Evolutionary conservation across 768 basidiomycete genomes (phyloP), one percentile per base, ranked within the genome.

Genomic region (Cubamyces sp.): DNA sequence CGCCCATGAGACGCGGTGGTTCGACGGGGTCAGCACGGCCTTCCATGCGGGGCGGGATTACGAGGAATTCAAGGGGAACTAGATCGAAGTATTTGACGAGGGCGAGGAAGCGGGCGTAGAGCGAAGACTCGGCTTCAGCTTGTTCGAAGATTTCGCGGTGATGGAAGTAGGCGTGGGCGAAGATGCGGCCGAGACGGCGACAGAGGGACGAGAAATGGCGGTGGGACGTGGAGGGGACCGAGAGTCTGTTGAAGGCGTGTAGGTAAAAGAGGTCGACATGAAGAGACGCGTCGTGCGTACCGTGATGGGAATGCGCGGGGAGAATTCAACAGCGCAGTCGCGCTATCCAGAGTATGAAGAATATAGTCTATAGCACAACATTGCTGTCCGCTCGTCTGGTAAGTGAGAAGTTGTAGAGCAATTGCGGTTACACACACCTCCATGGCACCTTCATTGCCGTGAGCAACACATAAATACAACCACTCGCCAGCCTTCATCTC

Each of bases 401-500:
- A 5, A 59, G 37, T 19, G n/a, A 14, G 0, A 45, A 9, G 16
- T 1, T n/a, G 28, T 7, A 43, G 19, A 21, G 16, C n/a, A 0
- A 23, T 3, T 9, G 14, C 1, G 3, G 14, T 34, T 34, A 19
- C 37, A 70, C 83, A 48, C 67, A 91, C 92, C 85, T 94, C 92
- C 86, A 92, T 90, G 52, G 87, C 84, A 11, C 89, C 88, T 60
- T 92, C 91, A 69, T 87, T 92, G 21, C 92, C 94, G 74, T 98
- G 95, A 0, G 94, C 96, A 41, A 96, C 94, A 67, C 96, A 98
- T 6, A 98, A 78, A 75, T 97, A 98, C 28, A 93, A 81, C 96
- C 96, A 98, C 79, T 98, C 94, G 57, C 92, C 93, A n/a, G 96
- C 95, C 74, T 96, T 96, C 96, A 99, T 99, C 76, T 96, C 90